These are phyloP conservation scores for Paratinospora sagittata DNA, from an alignment of 164 flowering plant genomes.

Conservation along the genomic window DNA sequence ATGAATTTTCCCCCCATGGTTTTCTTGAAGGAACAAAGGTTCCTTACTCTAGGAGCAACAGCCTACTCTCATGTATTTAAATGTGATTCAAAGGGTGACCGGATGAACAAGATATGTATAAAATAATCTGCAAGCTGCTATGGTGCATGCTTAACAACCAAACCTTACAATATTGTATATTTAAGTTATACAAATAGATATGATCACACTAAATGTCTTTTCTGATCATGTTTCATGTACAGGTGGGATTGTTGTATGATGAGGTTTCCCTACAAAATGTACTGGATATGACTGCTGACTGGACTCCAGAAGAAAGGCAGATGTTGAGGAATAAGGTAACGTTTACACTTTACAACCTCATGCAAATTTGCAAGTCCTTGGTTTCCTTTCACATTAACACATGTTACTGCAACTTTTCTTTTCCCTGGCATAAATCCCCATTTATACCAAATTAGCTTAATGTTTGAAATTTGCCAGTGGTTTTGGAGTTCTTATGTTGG, in stretches of 20 bases:
- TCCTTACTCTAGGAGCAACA: too few species aligned
- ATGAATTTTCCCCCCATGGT: too few species aligned
- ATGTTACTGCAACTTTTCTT: not conserved
- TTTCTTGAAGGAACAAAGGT: too few species aligned
- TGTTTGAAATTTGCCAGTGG: not conserved
- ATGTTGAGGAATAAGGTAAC: conserved; percentile 85
- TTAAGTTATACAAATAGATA: not conserved
- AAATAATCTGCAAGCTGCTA: too few species aligned
- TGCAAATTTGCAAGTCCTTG: not conserved
- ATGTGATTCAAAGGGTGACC: too few species aligned
- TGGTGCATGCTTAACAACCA: not conserved
- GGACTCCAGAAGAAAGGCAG: conserved; percentile 88
- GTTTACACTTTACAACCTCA: not conserved
- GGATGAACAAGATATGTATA: too few species aligned
- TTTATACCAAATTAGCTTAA: not conserved
- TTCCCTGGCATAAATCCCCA: not conserved
- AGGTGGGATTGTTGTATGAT: conserved; percentile 94
- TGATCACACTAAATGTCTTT: not conserved
- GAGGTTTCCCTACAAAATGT: conserved; percentile 76
- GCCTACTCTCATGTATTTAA: too few species aligned
- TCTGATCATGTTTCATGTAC: conserved; percentile 16
- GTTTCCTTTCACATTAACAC: too few species aligned
- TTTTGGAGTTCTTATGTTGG: not conserved
- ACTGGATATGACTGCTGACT: conserved; percentile 83
- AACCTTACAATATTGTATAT: not conserved